Base-by-base conservation (phyloP, 768 basidiomycete species). In the Amanita phalloides region DNA sequence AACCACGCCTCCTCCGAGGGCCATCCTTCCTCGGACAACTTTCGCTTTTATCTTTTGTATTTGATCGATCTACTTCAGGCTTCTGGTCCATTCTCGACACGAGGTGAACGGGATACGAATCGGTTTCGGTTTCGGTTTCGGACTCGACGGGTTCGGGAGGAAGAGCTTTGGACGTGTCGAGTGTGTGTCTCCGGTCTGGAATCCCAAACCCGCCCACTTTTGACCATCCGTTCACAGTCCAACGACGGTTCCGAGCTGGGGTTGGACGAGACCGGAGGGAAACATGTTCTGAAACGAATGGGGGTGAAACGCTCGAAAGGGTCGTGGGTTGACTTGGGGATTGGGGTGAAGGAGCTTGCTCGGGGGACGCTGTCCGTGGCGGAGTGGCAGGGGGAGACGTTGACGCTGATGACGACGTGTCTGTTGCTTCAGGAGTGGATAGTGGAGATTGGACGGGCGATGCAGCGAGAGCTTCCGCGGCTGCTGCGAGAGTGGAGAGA, bases 211-310 rank as follows among this genome's bases (percentile, higher is more conserved):
- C 33, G 9, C 44, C 14, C 0, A 36, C 43, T 42, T 45, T 52
- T 9, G 43, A 37, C 42, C 42, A 45, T 38, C 51, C 51, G 37
- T 43, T 52, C 17, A 52, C 51, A 7, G 51, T 52, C 51, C 51
- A 52, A 4, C 51, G 51, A 25, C 51, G 51, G 35, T 36, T 52
- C 4, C 51, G 51, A 36, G 43, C 43, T 6, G 42, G 35, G 25
- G 44, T 14, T 9, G 35, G 43, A 10, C 44, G 51, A 37, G 51
- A 21, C 23, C 23, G 46, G 2, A 6, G 32, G 20, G 49, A 23
- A 25, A 8, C 21, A 6, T 6, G 39, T 21, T 20, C 13, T 13
- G 37, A n/a, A 14, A 35, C 25, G 17, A 32, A 28, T 20, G 11
- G 41, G 11, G 28, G 20, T 14, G 35, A 30, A 23, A n/a, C 37